Base-by-base conservation (phyloP, 805 yeast genomes). In the Yamadazyma olivae region DNA sequence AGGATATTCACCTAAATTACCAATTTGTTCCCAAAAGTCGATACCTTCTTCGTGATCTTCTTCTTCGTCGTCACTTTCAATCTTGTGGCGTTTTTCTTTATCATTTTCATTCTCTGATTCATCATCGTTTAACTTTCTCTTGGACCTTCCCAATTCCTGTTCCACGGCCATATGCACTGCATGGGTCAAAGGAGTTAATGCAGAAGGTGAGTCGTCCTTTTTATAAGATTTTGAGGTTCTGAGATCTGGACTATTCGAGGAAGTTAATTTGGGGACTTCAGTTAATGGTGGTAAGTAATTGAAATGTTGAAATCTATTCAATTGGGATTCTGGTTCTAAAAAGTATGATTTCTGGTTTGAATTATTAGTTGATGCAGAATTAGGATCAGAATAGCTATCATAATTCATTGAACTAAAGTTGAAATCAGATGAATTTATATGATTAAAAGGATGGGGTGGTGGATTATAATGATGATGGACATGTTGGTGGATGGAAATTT, bases 401-500 rank as follows among this genome's bases (percentile, higher is more conserved):
- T 23, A 28, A n/a, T 31, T 26, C 14, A 24, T 27, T 14, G 12
- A 13, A 21, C 20, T 28, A 10, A 31, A 23, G 3, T 25, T 27
- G 18, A 27, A 32, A 17, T 30, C 32, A 26, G 27, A 13, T 4
- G 33, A 29, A 17, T 30, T 30, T 22, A 37, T 37, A 28, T 38
- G 41, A 15, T 17, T 29, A 15, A 38, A 38, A 10, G 36, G 41
- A 28, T 40, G 45, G 5, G 45, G 48, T 27, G 70, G 72, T 2
- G 77, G 71, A 6, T 71, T 68, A 57, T 83, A 81, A 57, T 84
- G 89, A 53, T 86, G 86, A 57, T 85, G 91, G 30, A 83, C 79
- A 56, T 86, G 95, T 55, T 88, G 95, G 59, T 88, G 95, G 15
- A 88, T 75, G 3, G 88, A 80, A 10, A 88, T 69, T 30, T 75